Conservation (phyloP, 495 filamentous ascomycete genomes). For the Daldinia concentrica region DNA sequence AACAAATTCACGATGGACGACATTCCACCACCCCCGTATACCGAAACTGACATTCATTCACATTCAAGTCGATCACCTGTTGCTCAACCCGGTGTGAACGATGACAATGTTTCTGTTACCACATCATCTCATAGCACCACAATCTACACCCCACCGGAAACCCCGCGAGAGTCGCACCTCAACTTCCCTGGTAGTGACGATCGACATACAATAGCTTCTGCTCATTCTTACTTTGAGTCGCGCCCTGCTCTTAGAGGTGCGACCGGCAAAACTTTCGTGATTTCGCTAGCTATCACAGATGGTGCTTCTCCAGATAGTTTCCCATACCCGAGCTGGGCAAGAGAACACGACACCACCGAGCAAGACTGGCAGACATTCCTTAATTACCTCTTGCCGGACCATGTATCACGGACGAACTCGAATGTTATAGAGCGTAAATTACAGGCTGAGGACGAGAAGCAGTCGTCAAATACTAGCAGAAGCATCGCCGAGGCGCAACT, state of each 20-base stretch:
- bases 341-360: slow-evolving; percentile 48
- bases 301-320: slow-evolving; percentile 44
- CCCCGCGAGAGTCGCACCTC: slow-evolving; percentile 48
- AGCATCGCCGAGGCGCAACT: slow-evolving; percentile 51
- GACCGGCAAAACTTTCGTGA: slow-evolving; percentile 24
- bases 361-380: slow-evolving; percentile 63
- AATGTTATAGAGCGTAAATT: slow-evolving; percentile 51
- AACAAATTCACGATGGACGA: slow-evolving; percentile 44
- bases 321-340: slow-evolving; percentile 47
- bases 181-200: slow-evolving; percentile 44
- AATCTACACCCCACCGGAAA: slow-evolving; percentile 60
- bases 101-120: slow-evolving; percentile 41
- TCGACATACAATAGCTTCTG: slow-evolving; percentile 41
- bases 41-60: slow-evolving; percentile 60
- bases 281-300: slow-evolving; percentile 37
- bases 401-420: slow-evolving; percentile 45
- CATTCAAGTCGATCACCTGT: slow-evolving; percentile 39
- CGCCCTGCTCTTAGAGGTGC: slow-evolving; percentile 42
- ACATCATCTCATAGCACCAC: slow-evolving; percentile 50
- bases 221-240: slow-evolving; percentile 54
- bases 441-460: slow-evolving; percentile 40
- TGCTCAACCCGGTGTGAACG: slow-evolving; percentile 19
- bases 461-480: slow-evolving; percentile 30
- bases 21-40: slow-evolving; percentile 60
- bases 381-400: slow-evolving; percentile 54